Base-by-base conservation (phyloP, 306 rosid species). In the Clitoria ternatea region DNA sequence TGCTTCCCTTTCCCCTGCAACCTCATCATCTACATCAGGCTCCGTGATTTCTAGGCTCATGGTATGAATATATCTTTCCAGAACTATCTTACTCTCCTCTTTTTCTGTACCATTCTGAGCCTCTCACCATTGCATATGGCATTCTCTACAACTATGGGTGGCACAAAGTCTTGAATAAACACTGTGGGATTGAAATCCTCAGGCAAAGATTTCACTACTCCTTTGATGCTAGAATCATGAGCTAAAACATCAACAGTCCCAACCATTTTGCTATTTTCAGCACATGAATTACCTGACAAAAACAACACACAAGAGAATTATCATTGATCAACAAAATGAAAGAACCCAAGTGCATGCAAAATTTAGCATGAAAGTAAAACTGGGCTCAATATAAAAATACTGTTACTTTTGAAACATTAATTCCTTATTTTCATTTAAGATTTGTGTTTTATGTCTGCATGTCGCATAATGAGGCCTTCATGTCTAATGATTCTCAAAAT, bases 1-100 rank as follows among this genome's bases (percentile, higher is more conserved):
- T 5, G 96, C 97, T 3, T 91, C 97, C 61, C 77, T 87, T 32
- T 91, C 97, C 6, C 97, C 97, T 0, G 96, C 89, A 59, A 78
- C 45, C 42, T 89, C 97, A 49, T 91, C 97, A 66, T 91, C 82
- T 35, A 74, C 78, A 4, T 89, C 93, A 0, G 97, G 97, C 79
- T 91, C 97, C 1, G 87, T 84, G 17, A 91, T 76, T 63, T 87
- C 86, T 3, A 85, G 82, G 87, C 88, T 76, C 18, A 68, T 19
- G 67, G 96, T 87, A 35, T 89, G 93, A 52, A 87, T 87, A 65
- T 89, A 83, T 77, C 83, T 80, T 11, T 96, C 96, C 10, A 89
- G 85, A 3, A 83, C 88, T 48, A 91, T 91, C 43, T 57, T 32
- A 30, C 64, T 57, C 18, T 57, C 43, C 24, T 14, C 64, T 14